phyloP scores from a whole-genome alignment of 257 asterid species.

The Fraxinus pennsylvanica region DNA sequence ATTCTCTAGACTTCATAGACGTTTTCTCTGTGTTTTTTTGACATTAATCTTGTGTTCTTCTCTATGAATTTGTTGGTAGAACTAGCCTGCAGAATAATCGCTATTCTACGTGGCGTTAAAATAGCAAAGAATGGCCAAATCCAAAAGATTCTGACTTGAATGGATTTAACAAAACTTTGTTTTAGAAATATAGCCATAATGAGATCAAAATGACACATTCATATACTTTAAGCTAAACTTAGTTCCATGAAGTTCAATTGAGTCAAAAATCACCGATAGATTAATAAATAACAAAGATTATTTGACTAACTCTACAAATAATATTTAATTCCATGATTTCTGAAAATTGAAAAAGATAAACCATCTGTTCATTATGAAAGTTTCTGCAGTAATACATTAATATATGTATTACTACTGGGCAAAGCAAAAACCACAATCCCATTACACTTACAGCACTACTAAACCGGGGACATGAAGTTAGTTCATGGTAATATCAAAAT shows the following conservation, averaged over 20 bases:
- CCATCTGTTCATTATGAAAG: neutral
- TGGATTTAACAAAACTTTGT: slow-evolving; percentile 43
- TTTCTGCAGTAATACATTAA: neutral
- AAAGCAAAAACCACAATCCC: neutral
- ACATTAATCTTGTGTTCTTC: too few species aligned
- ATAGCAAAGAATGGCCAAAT: slow-evolving; percentile 36
- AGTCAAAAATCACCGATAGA: slow-evolving; percentile 12
- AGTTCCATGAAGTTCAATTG: neutral
- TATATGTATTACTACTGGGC: neutral
- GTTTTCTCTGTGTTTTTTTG: too few species aligned
- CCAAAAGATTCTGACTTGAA: slow-evolving; percentile 50
- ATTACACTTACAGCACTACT: neutral
- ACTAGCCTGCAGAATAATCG: too few species aligned
- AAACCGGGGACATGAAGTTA: neutral
- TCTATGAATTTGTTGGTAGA: too few species aligned
- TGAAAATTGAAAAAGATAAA: neutral
- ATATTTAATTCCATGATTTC: neutral
- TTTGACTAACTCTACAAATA: neutral
- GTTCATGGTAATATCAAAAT: neutral
- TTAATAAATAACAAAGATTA: neutral
- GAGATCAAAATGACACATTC: slow-evolving; percentile 18
- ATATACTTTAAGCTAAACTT: neutral
- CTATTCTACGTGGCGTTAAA: neutral
- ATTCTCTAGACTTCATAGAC: too few species aligned
- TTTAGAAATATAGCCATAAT: slow-evolving; percentile 36